Evolutionary conservation across 257 asterid genomes (phyloP).

Genomic region (Solanum virginianum): DNA sequence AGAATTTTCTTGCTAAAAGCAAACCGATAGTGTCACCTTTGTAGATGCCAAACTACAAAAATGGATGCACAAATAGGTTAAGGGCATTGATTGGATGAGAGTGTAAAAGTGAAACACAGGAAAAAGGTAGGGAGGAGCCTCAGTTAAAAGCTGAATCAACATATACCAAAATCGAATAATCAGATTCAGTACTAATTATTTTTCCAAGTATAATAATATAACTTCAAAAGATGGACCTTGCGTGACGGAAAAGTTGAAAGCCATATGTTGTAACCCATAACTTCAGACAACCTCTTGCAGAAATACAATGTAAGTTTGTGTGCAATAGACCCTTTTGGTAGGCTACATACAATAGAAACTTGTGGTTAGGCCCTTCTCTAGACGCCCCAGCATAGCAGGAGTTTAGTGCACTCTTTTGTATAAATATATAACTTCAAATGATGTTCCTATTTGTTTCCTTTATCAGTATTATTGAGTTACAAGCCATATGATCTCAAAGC

Average conservation of each 20-base stretch:
- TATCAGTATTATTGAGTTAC: background rate
- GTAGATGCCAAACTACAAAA: background rate
- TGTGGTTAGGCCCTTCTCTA: background rate
- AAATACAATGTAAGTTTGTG: background rate
- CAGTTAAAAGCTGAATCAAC: background rate
- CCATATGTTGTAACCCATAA: background rate
- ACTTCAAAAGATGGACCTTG: background rate
- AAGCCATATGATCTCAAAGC: background rate
- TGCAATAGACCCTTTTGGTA: background rate
- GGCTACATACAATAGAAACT: no score
- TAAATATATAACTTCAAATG: background rate
- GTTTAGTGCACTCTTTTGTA: background rate
- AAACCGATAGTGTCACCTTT: background rate
- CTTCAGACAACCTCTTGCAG: background rate
- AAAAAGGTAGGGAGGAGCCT: background rate
- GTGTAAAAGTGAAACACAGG: background rate
- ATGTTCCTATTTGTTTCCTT: background rate
- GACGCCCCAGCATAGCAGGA: background rate
- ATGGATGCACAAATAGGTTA: background rate
- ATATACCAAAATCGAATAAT: background rate
- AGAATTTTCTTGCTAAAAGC: background rate
- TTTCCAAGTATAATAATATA: background rate
- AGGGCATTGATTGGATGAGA: background rate
- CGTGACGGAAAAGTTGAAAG: background rate
- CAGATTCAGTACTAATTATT: background rate